Base-by-base conservation (phyloP, 345 rosid genomes). In the Citrus sp. region DNA sequence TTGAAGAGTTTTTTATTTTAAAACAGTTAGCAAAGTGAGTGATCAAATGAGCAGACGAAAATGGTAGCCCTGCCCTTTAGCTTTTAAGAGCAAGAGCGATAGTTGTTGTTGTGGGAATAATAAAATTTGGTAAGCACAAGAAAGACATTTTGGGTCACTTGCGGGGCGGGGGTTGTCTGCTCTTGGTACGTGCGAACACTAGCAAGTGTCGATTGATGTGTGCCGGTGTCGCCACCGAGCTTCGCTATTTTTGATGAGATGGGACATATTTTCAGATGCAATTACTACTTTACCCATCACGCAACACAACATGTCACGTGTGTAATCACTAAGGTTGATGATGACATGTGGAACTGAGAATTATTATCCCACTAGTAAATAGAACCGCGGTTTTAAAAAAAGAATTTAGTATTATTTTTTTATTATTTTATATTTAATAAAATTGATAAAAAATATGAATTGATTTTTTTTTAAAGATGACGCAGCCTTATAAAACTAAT, bases 121-220 rank as follows among this genome's bases (percentile, higher is more conserved):
- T 8, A 7, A 9, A 59, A 22, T 59, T 1, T n/a, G 28, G 28
- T 4, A 32, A 55, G 76, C 84, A 69, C 79, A 30, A 82, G 81
- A 73, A 60, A 54, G 32, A 61, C 55, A 71, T 40, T 21, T 35
- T 8, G 51, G 12, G 6, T 32, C n/a, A 3, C 9, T 56, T 10
- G 25, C 18, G 9, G 77, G 22, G 30, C 22, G 32, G 30, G 58
- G 16, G 9, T 12, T 60, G 61, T 30, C 62, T 49, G 62, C 9
- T 4, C 19, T 16, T 22, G 35, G 34, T 65, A 10, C 56, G 32
- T 58, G 78, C n/a, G 78, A 46, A 46, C 40, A 22, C 13, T 46
- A 34, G 19, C 28, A 72, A 22, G 27, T 14, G 62, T 19, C 62
- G 19, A 18, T 28, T 21, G 9, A 12, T 1, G 4, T 10, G 27